phyloP scores from a whole-genome alignment of 2,329 filamentous ascomycete genomes.

The Phyllosticta citriasiana region DNA sequence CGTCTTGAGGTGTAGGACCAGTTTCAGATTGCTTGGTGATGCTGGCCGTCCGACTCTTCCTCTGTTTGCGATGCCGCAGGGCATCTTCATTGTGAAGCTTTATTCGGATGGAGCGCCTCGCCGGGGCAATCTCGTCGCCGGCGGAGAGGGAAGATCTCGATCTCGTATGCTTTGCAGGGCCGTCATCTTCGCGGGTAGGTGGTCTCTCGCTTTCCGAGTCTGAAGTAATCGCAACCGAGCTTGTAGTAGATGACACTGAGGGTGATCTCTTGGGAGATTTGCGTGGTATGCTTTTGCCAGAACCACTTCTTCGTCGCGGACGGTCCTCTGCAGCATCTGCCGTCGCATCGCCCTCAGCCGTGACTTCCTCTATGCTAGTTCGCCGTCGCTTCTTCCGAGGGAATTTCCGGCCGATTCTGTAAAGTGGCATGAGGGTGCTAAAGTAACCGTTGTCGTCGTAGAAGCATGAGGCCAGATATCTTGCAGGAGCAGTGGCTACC shows the following conservation, averaged over 20 bases:
- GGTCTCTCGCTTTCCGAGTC: conserved; percentile 47
- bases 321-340: background rate
- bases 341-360: conserved; percentile 16
- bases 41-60: conserved; percentile 40
- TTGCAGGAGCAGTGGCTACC: conserved; percentile 66
- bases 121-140: conserved; percentile 56
- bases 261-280: conserved; percentile 28
- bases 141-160: conserved; percentile 46
- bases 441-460: conserved; percentile 73
- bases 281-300: conserved; percentile 13
- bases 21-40: conserved; percentile 19
- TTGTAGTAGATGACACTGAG: conserved; percentile 34
- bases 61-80: conserved; percentile 61
- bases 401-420: conserved; percentile 48
- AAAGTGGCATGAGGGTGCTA: conserved; percentile 64
- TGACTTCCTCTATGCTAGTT: background rate
- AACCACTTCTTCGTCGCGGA: conserved; percentile 2
- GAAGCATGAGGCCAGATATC: conserved; percentile 74
- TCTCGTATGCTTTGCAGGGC: conserved; percentile 46
- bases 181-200: conserved; percentile 25
- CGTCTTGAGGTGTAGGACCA: conserved; percentile 29
- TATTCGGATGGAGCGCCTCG: conserved; percentile 77
- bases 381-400: conserved; percentile 23
- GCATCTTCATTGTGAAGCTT: conserved; percentile 77
- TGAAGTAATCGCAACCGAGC: conserved; percentile 55